phyloP scores from a whole-genome alignment of 768 basidiomycete species.

The Russula foetens region DNA sequence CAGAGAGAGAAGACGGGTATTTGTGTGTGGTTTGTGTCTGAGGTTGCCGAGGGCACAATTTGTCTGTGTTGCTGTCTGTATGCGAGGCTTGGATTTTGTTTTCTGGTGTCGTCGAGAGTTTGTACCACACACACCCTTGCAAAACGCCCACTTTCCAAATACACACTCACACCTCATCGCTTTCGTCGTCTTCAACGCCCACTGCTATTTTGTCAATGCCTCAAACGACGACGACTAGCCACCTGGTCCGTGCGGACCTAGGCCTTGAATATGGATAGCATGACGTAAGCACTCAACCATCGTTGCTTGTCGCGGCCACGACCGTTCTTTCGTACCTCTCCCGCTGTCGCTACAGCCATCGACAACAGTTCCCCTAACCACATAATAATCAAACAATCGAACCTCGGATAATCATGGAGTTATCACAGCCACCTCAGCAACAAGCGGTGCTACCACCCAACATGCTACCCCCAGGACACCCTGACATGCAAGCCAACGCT shows the following conservation, averaged over 20 bases:
- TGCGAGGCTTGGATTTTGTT: conserved; percentile 44
- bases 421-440: conserved; percentile 31
- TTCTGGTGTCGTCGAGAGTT: conserved; percentile 69
- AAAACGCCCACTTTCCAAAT: conserved; percentile 45
- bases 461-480: conserved; percentile 41
- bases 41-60: conserved; percentile 22
- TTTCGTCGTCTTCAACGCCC: conserved; percentile 27
- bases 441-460: conserved; percentile 55
- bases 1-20: neutral
- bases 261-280: conserved; percentile 31
- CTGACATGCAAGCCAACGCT: conserved; percentile 35
- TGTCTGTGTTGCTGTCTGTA: conserved; percentile 29
- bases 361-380: conserved; percentile 1
- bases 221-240: conserved; percentile 14
- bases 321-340: conserved; percentile 39
- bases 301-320: conserved; percentile 24
- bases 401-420: conserved; percentile 1
- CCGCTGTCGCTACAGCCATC: conserved; percentile 27
- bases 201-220: conserved; percentile 20
- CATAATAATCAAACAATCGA: neutral
- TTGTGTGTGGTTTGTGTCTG: neutral
- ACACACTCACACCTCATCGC: conserved; percentile 30
- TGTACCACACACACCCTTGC: conserved; percentile 39
- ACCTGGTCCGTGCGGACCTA: conserved; percentile 50
- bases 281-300: conserved; percentile 38